Percentiles rank a stretch among this genome's conserved stretches.
These are phyloP conservation scores for Solanum sejunctum DNA, from an alignment of 257 asterid species.

Conservation along the genomic window DNA sequence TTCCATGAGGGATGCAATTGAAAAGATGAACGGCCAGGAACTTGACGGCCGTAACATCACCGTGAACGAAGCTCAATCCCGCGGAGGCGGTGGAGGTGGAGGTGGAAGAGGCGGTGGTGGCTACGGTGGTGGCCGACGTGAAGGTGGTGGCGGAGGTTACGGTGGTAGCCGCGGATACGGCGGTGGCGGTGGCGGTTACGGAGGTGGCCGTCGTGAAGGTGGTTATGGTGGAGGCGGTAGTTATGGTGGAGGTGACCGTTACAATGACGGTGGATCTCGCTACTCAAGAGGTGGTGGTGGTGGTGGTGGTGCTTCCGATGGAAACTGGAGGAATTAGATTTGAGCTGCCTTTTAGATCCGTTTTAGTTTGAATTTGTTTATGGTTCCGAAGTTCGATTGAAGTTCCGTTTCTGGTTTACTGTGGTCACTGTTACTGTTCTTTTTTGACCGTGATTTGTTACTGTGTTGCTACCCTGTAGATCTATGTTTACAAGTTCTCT, in stretches of 20 bases:
- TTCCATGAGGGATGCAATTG: slow-evolving; percentile 68
- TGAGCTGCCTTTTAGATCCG: not conserved
- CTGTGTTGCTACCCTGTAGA: not conserved
- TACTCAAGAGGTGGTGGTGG: not conserved
- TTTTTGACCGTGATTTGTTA: not conserved
- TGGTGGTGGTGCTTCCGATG: not conserved
- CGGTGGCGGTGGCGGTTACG: not conserved
- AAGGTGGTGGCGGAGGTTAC: slow-evolving; percentile 16
- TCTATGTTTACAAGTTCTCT: not conserved
- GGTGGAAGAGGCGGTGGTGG: slow-evolving; percentile 15
- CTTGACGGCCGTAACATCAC: slow-evolving; percentile 59
- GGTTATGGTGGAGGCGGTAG: not conserved
- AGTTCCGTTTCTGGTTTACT: not conserved
- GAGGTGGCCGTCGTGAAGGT: not conserved
- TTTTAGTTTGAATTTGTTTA: not conserved
- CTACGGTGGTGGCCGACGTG: slow-evolving; percentile 4
- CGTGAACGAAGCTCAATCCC: not conserved
- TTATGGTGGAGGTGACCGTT: not conserved
- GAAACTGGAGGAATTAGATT: not conserved
- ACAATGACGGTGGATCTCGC: not conserved
- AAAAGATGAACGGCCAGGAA: slow-evolving; percentile 71
- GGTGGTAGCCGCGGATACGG: slow-evolving; percentile 6
- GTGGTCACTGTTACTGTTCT: not conserved
- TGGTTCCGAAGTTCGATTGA: not conserved
- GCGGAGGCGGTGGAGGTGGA: slow-evolving; percentile 25